phyloP scores from a whole-genome alignment of 129 eudicot genomes.

The Flaveria robusta region DNA sequence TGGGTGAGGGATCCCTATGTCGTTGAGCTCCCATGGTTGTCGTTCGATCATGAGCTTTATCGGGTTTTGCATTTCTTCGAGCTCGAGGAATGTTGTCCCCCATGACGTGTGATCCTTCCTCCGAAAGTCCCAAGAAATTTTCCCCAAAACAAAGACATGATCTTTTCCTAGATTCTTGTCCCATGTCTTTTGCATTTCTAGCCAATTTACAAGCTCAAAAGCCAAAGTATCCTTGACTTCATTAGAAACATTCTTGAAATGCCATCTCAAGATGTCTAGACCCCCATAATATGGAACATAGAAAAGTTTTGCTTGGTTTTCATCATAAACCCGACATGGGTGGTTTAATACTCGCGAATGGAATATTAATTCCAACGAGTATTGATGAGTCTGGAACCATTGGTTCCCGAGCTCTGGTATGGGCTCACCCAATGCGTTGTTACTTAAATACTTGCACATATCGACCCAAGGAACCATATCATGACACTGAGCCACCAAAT shows the following conservation, averaged over 20 bases:
- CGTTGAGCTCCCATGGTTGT: slow-evolving; percentile 84
- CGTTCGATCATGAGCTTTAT: slow-evolving; percentile 78
- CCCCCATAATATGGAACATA: slow-evolving; percentile 91
- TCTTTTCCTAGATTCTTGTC: slow-evolving; percentile 60
- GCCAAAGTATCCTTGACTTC: slow-evolving; percentile 65
- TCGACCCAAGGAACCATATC: slow-evolving; percentile 65
- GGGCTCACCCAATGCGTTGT: slow-evolving; percentile 71
- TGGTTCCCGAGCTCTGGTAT: slow-evolving; percentile 60
- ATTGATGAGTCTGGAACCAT: slow-evolving; percentile 86
- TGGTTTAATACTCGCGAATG: slow-evolving; percentile 73
- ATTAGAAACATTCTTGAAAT: slow-evolving; percentile 65
- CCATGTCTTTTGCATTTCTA: slow-evolving; percentile 62
- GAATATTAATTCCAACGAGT: slow-evolving; percentile 71
- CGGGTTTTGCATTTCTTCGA: slow-evolving; percentile 71
- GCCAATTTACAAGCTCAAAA: slow-evolving; percentile 65
- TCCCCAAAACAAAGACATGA: slow-evolving; percentile 80
- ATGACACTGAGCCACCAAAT: slow-evolving; percentile 57
- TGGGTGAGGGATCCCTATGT: slow-evolving; percentile 85
- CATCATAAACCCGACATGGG: slow-evolving; percentile 69
- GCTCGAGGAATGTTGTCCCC: slow-evolving; percentile 72
- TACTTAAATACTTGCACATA: slow-evolving; percentile 61
- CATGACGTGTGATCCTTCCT: slow-evolving; percentile 47
- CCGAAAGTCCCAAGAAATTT: slow-evolving; percentile 85
- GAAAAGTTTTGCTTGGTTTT: slow-evolving; percentile 64
- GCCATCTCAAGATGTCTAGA: slow-evolving; percentile 79